Percentiles rank a stretch among this genome's conserved stretches.
These are phyloP conservation scores for Telopea speciosissima DNA, from an alignment of 177 flowering plant genomes.

Conservation along the genomic window DNA sequence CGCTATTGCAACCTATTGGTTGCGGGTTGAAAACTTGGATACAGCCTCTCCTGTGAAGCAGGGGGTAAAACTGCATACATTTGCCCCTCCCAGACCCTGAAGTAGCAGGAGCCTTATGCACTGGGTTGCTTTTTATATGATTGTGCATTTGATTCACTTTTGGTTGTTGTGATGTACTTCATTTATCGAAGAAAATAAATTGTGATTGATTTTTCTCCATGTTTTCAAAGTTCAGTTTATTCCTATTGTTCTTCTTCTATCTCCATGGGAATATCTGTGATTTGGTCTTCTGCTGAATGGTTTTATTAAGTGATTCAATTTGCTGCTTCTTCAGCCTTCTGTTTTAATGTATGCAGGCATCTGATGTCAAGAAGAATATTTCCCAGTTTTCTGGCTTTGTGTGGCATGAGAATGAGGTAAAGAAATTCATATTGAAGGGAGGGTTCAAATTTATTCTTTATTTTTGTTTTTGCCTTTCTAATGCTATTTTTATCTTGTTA, in stretches of 20 bases:
- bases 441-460: background rate
- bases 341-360: slow-evolving; percentile 47
- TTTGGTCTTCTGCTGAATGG: too few species aligned
- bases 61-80: too few species aligned
- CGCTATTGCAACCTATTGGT: too few species aligned
- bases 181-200: too few species aligned
- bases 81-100: too few species aligned
- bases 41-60: too few species aligned
- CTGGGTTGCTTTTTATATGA: too few species aligned
- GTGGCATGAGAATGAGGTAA: slow-evolving; percentile 88
- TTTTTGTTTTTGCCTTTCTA: background rate
- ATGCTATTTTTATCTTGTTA: background rate
- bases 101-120: too few species aligned
- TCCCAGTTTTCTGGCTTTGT: slow-evolving; percentile 89
- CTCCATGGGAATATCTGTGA: background rate
- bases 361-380: slow-evolving; percentile 61
- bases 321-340: background rate
- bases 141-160: too few species aligned
- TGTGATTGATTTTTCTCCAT: background rate
- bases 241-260: background rate
- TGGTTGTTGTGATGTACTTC: too few species aligned
- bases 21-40: too few species aligned
- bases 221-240: background rate
- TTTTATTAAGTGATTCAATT: background rate
- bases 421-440: background rate